phyloP scores from a whole-genome alignment of 148 eudicot genomes.

The Oxyria digyna region DNA sequence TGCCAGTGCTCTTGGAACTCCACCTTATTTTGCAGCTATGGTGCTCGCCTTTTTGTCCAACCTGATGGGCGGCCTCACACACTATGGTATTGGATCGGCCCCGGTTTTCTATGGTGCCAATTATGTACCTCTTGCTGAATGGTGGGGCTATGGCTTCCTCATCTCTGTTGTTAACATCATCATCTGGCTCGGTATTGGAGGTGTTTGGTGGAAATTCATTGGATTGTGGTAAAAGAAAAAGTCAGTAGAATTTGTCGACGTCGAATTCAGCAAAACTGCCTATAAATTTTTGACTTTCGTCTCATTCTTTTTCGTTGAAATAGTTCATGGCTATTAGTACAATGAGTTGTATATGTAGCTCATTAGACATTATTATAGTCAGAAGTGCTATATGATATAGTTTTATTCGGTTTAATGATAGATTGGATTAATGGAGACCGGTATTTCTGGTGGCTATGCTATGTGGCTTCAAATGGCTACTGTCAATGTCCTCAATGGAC shows the following conservation, averaged over 20 bases:
- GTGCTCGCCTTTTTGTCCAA: conserved; percentile 87
- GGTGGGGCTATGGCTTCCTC: conserved; percentile 96
- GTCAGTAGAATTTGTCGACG: conserved; percentile 1
- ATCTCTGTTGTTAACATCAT: conserved; percentile 71
- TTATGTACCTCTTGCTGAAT: conserved; percentile 79
- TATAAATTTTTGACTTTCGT: not conserved
- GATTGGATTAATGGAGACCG: not conserved
- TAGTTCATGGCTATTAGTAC: not conserved
- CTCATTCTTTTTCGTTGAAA: not conserved
- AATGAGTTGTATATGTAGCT: not conserved
- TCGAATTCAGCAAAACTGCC: not conserved
- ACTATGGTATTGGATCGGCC: conserved; percentile 93
- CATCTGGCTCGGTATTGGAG: conserved; percentile 98
- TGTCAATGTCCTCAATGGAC: too few relatives aligned
- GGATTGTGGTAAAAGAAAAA: conserved; percentile 61
- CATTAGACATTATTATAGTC: not conserved
- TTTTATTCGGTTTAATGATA: too few relatives aligned
- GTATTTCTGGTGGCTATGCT: too few relatives aligned
- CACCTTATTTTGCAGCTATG: conserved; percentile 70
- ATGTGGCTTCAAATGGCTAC: too few relatives aligned
- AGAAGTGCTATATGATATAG: not conserved
- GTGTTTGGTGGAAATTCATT: conserved; percentile 86
- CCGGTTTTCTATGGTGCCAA: conserved; percentile 94
- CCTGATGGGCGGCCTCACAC: conserved; percentile 97
- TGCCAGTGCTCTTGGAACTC: conserved; percentile 92